Evolutionary conservation across 495 filamentous ascomycete genomes (phyloP).

Genomic region (Podospora appendiculata): DNA sequence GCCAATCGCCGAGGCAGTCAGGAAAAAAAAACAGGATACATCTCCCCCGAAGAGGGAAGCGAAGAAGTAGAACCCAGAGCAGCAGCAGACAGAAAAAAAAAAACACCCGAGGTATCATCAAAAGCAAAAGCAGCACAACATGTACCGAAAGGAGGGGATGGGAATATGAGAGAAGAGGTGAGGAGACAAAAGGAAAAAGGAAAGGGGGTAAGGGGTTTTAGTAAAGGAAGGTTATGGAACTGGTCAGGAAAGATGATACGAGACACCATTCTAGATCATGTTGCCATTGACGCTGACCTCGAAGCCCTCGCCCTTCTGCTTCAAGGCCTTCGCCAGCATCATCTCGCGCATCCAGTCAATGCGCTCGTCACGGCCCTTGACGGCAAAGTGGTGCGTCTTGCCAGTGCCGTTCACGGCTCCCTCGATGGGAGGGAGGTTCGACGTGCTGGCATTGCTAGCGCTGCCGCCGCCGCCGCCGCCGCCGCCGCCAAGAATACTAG

Average conservation of each 20-base stretch:
- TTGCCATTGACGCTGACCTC: slow-evolving; percentile 77
- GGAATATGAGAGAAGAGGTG: not conserved
- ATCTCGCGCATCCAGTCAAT: slow-evolving; percentile 98
- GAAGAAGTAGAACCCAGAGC: not conserved
- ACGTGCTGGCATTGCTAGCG: not conserved
- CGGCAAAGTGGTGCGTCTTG: slow-evolving; percentile 93
- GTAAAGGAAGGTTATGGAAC: not conserved
- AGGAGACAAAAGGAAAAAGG: slow-evolving; percentile 9
- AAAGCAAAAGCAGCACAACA: not conserved
- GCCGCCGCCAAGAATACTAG: slow-evolving; percentile 5
- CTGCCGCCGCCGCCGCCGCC: not conserved
- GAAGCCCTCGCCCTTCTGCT: slow-evolving; percentile 73
- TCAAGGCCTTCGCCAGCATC: slow-evolving; percentile 89
- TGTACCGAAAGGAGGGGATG: not conserved
- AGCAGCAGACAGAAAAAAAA: not conserved
- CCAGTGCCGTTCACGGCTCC: slow-evolving; percentile 48
- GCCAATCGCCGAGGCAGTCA: no score
- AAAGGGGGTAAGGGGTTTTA: not conserved
- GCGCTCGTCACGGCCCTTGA: slow-evolving; percentile 75
- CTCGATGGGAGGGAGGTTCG: slow-evolving; percentile 15
- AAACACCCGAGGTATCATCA: not conserved
- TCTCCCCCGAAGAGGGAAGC: no score
- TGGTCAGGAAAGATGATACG: not conserved
- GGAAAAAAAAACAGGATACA: no score
- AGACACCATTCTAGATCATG: slow-evolving; percentile 45